Conservation (phyloP, 441 rosid genomes). For the Hura crepitans region DNA sequence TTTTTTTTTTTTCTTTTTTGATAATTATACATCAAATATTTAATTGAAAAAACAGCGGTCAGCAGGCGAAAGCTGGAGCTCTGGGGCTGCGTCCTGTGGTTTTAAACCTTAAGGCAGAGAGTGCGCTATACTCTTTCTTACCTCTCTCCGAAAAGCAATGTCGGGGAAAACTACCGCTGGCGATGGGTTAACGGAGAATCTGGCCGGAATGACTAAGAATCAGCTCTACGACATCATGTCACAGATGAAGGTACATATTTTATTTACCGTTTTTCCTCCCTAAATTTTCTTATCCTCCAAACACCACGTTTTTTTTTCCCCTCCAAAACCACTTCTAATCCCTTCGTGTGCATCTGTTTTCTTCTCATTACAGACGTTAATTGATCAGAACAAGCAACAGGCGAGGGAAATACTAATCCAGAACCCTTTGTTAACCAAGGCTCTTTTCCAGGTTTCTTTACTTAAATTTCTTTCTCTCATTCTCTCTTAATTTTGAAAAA, state of each 20-base stretch:
- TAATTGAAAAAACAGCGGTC: too few relatives aligned
- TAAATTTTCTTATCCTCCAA: neutral
- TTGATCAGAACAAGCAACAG: conserved; percentile 86
- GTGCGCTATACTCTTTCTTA: neutral
- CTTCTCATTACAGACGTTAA: conserved; percentile 44
- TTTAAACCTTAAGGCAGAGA: neutral
- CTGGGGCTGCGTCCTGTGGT: too few relatives aligned
- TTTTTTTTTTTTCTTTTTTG: too few relatives aligned
- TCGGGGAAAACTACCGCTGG: conserved; percentile 61
- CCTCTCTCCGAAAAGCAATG: conserved; percentile 36
- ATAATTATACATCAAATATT: too few relatives aligned
- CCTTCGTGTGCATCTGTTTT: neutral
- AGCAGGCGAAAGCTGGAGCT: too few relatives aligned
- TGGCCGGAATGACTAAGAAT: conserved; percentile 89
- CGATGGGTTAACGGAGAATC: conserved; percentile 59
- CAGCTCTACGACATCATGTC: conserved; percentile 90
- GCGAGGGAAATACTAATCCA: conserved; percentile 80
- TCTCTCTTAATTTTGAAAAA: neutral
- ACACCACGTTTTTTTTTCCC: neutral
- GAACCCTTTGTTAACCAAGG: conserved; percentile 83
- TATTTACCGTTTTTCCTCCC: conserved; percentile 1
- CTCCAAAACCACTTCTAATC: neutral
- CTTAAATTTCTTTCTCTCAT: neutral
- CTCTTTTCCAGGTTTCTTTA: conserved; percentile 75
- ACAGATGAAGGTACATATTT: conserved; percentile 66